phyloP scores from a whole-genome alignment of 805 yeast species.

The Yarrowia sp. region DNA sequence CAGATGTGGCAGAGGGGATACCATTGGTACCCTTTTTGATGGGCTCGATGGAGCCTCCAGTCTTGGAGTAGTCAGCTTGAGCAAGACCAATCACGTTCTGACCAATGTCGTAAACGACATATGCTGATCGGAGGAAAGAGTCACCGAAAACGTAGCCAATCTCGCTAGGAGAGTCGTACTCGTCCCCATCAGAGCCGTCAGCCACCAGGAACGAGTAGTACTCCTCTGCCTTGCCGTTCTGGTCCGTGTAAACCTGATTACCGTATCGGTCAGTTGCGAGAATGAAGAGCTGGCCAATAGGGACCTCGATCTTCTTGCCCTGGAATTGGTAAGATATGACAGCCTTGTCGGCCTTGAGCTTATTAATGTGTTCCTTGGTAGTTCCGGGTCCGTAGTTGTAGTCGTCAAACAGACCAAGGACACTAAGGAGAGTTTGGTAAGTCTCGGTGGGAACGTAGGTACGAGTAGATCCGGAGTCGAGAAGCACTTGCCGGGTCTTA shows the following conservation, averaged over 20 bases:
- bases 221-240: background rate
- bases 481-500: constrained; percentile 55
- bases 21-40: background rate
- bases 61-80: constrained; percentile 39
- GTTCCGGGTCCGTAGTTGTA: background rate
- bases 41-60: background rate
- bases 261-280: background rate
- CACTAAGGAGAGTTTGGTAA: background rate
- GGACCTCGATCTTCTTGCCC: background rate
- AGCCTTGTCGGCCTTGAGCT: background rate
- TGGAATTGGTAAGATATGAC: constrained; percentile 8
- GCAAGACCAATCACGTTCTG: constrained; percentile 54
- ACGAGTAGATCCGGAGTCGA: constrained; percentile 32
- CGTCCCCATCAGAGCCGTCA: background rate
- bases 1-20: background rate
- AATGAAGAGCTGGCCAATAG: background rate
- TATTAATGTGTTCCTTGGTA: background rate
- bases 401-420: constrained; percentile 23
- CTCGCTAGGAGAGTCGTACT: background rate
- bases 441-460: background rate
- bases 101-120: constrained; percentile 63
- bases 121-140: constrained; percentile 57
- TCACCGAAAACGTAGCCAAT: constrained; percentile 48
- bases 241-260: background rate
- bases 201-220: background rate